These are phyloP conservation scores for Leccinum fallax DNA, from an alignment of 1,284 basidiomycete genomes.

Conservation along the genomic window DNA sequence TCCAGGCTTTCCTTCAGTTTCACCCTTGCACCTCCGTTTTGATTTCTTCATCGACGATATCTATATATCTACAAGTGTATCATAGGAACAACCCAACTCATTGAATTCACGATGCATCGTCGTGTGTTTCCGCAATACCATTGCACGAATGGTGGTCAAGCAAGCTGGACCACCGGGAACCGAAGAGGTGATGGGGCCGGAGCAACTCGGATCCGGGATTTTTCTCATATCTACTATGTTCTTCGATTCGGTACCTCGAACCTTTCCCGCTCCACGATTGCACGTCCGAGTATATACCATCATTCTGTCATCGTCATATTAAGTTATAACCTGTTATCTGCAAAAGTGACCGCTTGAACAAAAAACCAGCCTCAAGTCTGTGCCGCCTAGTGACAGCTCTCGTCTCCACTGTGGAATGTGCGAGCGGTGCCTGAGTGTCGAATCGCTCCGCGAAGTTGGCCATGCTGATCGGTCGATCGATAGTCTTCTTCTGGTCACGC, in stretches of 20 bases:
- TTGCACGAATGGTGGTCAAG: background rate
- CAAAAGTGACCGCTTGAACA: background rate
- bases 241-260: background rate
- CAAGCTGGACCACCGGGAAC: no score
- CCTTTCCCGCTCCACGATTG: background rate
- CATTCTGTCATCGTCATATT: no score
- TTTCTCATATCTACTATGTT: no score
- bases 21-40: background rate
- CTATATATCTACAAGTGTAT: slow-evolving; percentile 1
- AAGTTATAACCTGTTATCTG: background rate
- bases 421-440: no score
- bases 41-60: background rate
- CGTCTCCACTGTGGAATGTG: background rate
- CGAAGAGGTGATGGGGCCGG: no score
- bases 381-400: background rate
- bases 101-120: background rate
- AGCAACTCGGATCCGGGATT: no score
- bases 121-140: background rate
- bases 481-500: background rate
- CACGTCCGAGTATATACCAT: background rate
- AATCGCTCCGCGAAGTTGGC: no score
- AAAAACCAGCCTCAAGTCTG: background rate
- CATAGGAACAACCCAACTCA: background rate
- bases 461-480: no score
- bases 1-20: background rate